phyloP scores from a whole-genome alignment of 1,139 yeast genomes.

The Ashbya aceris region DNA sequence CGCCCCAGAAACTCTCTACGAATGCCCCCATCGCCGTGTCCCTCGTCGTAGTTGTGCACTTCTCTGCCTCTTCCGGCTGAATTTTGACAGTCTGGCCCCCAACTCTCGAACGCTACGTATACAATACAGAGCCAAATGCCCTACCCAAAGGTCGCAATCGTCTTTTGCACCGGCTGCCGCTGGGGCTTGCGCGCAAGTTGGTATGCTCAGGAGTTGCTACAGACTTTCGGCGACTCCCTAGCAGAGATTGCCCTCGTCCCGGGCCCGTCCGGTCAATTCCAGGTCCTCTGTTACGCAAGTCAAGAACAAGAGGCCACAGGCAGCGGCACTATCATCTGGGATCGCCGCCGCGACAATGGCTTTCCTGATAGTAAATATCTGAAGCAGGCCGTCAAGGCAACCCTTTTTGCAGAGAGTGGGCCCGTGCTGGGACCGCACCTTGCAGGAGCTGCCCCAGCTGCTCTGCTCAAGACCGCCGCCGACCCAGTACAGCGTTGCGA shows the following conservation, averaged over 20 bases:
- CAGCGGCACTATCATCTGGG: slow-evolving; percentile 38
- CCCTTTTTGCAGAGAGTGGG: slow-evolving; percentile 12
- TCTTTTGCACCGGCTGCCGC: slow-evolving; percentile 52
- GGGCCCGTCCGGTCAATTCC: slow-evolving; percentile 44
- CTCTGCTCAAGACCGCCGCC: no score
- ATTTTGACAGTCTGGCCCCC: no score
- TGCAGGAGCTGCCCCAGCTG: neutral
- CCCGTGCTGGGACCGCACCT: slow-evolving; percentile 15
- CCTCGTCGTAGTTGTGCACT: no score
- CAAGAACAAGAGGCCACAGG: slow-evolving; percentile 12
- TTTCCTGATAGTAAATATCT: slow-evolving; percentile 55
- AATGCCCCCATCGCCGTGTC: slow-evolving; percentile 42
- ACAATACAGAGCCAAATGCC: slow-evolving; percentile 11
- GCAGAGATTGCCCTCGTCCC: slow-evolving; percentile 50
- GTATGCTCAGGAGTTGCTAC: slow-evolving; percentile 54
- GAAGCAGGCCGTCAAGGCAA: slow-evolving; percentile 38
- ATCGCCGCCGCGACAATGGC: slow-evolving; percentile 44
- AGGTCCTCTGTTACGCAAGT: slow-evolving; percentile 32
- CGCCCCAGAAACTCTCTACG: slow-evolving; percentile 73
- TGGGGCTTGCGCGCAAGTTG: slow-evolving; percentile 63
- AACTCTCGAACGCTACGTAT: no score
- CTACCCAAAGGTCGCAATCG: slow-evolving; percentile 43
- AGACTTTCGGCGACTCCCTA: slow-evolving; percentile 45
- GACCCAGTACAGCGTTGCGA: no score
- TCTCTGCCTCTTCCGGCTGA: no score